Base-by-base conservation (phyloP, 495 filamentous ascomycete species). In the Hypomontagnella monticulosa region DNA sequence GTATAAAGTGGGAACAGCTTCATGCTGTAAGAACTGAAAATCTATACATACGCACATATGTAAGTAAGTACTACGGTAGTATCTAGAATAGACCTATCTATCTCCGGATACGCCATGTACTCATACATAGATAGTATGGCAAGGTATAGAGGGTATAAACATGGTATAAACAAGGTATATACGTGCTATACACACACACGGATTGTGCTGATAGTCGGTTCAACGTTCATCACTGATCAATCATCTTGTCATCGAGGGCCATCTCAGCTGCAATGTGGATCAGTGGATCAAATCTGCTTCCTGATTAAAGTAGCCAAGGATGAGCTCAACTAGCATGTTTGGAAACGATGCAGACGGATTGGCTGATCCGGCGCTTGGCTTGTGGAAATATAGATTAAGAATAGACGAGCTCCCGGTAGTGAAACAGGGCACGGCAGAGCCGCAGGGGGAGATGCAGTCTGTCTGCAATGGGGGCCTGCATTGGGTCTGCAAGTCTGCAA, bases 361-460 rank as follows among this genome's bases (percentile, higher is more conserved):
- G 65, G 65, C 23, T 53, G 49, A 56, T 55, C 65, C 54, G 55
- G 43, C 20, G 38, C 59, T 59, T 63, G 65, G 58, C 54, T 63
- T 10, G 42, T 68, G 59, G 63, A 56, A 3, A 54, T 58, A 57
- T 57, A 64, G 34, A 67, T 69, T 60, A 64, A 69, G 66, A 63
- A 68, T 68, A 68, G 55, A 68, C 57, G 19, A 59, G 36, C 65
- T 57, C 66, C 66, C 66, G 66, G 66, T 69, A 69, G 66, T 69
- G 66, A 61, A 64, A 69, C 66, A 63, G 38, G 66, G 59, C 65
- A 60, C 66, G 66, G 66, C 66, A 69, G 66, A 69, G 66, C 66
- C 66, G 66, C 66, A 69, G 60, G 66, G 66, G 66, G 44, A 61
- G 36, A 43, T 16, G 18, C 33, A 40, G 9, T 32, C 15, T 16